These are phyloP conservation scores for Irpex sp. DNA, from an alignment of 1,284 basidiomycete genomes.

Conservation along the genomic window DNA sequence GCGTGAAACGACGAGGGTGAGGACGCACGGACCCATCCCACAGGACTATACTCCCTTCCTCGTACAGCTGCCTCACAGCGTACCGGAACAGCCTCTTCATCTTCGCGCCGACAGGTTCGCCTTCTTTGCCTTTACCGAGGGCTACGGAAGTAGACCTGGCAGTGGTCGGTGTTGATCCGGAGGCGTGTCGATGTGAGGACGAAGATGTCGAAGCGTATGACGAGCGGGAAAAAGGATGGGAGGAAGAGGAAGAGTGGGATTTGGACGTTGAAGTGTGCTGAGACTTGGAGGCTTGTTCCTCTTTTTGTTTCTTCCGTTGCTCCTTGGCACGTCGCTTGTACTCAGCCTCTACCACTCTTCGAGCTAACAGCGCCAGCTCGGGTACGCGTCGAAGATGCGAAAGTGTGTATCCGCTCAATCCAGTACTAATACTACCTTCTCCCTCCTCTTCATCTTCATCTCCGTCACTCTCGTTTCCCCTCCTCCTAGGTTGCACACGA, in stretches of 20 bases:
- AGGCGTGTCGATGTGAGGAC: too few relatives aligned
- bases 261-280: conserved; percentile 2
- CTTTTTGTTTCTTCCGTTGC: conserved; percentile 34
- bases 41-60: conserved; percentile 64
- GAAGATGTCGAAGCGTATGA: too few relatives aligned
- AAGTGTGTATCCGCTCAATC: conserved; percentile 54
- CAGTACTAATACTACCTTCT: not conserved
- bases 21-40: conserved; percentile 55
- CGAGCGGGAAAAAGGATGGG: not conserved
- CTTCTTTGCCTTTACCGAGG: conserved; percentile 6
- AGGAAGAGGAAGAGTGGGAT: not conserved
- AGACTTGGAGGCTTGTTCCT: conserved; percentile 10
- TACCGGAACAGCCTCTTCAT: conserved; percentile 62
- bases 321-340: conserved; percentile 44
- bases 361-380: conserved; percentile 58
- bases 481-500: not conserved
- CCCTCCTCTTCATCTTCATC: not conserved
- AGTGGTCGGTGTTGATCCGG: not conserved
- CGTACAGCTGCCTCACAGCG: conserved; percentile 57
- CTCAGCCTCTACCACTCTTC: conserved; percentile 57
- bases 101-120: conserved; percentile 28
- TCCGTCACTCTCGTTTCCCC: not conserved
- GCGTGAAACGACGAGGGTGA: conserved; percentile 12
- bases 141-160: not conserved
- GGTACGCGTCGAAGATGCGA: conserved; percentile 74